Evolutionary conservation across 148 eudicot genomes (phyloP).

Genomic region (Vaccinium myrtillus): DNA sequence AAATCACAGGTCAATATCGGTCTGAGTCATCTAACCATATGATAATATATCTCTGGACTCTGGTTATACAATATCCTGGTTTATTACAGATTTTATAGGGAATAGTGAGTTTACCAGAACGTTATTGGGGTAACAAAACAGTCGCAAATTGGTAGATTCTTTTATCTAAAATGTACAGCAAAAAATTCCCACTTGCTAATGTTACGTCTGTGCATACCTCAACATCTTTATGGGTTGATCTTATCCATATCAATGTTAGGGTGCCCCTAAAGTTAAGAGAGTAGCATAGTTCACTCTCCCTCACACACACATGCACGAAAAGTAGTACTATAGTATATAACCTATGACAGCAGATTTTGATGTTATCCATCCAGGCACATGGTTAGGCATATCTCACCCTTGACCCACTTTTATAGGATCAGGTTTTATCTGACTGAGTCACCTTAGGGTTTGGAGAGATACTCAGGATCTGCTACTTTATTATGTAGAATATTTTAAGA

Average conservation of each 20-base stretch:
- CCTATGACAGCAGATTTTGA: background rate
- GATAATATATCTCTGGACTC: background rate
- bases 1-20: background rate
- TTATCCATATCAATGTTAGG: background rate
- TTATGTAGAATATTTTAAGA: background rate
- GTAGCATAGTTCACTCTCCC: too few relatives aligned
- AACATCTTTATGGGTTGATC: background rate
- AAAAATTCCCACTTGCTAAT: background rate
- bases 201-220: background rate
- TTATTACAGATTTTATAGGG: background rate
- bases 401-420: background rate
- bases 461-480: background rate
- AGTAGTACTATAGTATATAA: background rate
- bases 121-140: background rate
- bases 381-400: background rate
- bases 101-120: background rate
- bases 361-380: slow-evolving; percentile 13
- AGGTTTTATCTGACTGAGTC: background rate
- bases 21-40: background rate
- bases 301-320: background rate
- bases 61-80: background rate
- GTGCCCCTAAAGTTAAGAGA: too few relatives aligned
- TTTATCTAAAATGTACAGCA: background rate
- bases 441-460: background rate
- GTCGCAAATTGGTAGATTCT: background rate